Base-by-base conservation (phyloP, 805 yeast species). In the Cyberlindnera mississippiensis region DNA sequence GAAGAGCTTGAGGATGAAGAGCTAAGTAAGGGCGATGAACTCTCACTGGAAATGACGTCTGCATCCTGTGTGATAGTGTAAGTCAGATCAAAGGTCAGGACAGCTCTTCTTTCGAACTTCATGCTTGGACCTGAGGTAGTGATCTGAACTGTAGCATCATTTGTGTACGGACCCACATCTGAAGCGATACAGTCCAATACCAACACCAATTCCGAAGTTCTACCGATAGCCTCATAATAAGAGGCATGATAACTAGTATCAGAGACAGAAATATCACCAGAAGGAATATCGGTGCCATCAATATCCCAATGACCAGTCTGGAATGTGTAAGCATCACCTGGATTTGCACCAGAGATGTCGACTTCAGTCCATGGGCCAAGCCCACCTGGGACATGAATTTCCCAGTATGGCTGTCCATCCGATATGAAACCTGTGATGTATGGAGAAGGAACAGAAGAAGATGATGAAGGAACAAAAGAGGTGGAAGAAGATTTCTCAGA, bases 81-180 rank as follows among this genome's bases (percentile, higher is more conserved):
- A 10, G n/a, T 27, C 29, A 27, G 12, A 16, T 37, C 40, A 13
- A 20, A 37, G n/a, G 19, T 4, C 20, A 30, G 7, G 11, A 34
- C 30, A 3, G 40, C 40, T 24, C 40, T 37, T 35, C 30, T 37
- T 15, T 22, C 18, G 22, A 37, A 24, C 14, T n/a, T 27, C 29
- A 12, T 10, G 12, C 24, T 20, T 20, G 44, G 35, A 28, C 14
- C 37, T 28, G 32, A 59, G 35, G 66, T 63, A 26, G 45, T 60
- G 29, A 42, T 49, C 9, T 44, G 55, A 9, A 49, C 55, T 28
- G 44, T 44, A 14, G 61, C 59, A 35, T 30, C 58, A 15, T 22
- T 36, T 12, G 41, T 17, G 75, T 2, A 75, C 82, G 24, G 90
- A 85, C n/a, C 69, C 71, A 53, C 63, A 82, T 13, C 83, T 88